Conservation (phyloP, 2,329 filamentous ascomycete species). For the Aspergillus sclerotialis region DNA sequence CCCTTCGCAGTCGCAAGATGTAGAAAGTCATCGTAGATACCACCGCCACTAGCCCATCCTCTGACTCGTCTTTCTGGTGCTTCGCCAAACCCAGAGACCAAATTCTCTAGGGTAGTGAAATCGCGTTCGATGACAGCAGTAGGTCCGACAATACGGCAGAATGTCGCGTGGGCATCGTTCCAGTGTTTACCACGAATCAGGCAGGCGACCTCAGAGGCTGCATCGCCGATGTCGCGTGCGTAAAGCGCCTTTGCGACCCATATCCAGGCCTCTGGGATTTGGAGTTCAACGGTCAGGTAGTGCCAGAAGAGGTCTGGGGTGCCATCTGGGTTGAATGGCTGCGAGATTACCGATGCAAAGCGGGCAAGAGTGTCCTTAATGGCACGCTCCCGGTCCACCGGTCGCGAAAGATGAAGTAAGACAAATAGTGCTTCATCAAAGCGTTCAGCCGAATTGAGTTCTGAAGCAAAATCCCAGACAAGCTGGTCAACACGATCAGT, state of each 20-base stretch:
- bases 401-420: constrained; percentile 64
- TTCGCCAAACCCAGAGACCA: constrained; percentile 65
- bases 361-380: constrained; percentile 68
- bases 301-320: constrained; percentile 43
- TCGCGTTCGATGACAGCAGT: constrained; percentile 74
- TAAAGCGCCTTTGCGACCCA: constrained; percentile 81
- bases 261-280: constrained; percentile 70
- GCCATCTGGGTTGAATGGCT: constrained; percentile 46
- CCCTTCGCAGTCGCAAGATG: constrained; percentile 38
- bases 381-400: constrained; percentile 55
- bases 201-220: constrained; percentile 66
- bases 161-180: constrained; percentile 75
- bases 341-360: constrained; percentile 59
- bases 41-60: constrained; percentile 72
- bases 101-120: constrained; percentile 59
- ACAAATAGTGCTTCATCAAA: constrained; percentile 70
- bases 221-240: constrained; percentile 66
- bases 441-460: constrained; percentile 49
- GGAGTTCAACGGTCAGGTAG: constrained; percentile 56
- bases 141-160: constrained; percentile 75
- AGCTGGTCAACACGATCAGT: constrained; percentile 58
- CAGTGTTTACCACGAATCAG: constrained; percentile 71
- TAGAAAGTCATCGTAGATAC: constrained; percentile 65
- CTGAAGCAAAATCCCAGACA: constrained; percentile 55
- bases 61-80: constrained; percentile 54